A percentile compares a stretch with the other conserved stretches of the same genome.
Conservation (phyloP, 805 yeast species). For the Blastobotrys peoriensis region DNA sequence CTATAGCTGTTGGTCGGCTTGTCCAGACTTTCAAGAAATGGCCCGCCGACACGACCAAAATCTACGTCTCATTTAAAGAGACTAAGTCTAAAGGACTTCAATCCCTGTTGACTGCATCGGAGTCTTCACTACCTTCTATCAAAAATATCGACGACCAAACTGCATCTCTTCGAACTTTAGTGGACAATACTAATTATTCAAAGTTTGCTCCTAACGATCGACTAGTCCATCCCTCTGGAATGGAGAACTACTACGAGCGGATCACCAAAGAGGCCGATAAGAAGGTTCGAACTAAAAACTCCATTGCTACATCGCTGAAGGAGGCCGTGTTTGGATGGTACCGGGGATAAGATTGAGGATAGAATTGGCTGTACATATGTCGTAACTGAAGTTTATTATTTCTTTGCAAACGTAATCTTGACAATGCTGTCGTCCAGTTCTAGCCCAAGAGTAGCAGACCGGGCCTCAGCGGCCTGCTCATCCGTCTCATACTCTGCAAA, state of each 20-base stretch:
- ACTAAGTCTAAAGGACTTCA: conserved; percentile 40
- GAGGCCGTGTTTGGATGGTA: conserved; percentile 65
- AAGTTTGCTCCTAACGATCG: conserved; percentile 39
- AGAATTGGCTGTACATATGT: not conserved
- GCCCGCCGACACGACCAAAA: conserved; percentile 39
- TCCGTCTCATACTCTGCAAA: conserved; percentile 71
- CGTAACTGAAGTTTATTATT: conserved; percentile 15
- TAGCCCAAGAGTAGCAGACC: conserved; percentile 25
- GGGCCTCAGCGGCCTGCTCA: conserved; percentile 41
- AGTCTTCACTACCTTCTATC: conserved; percentile 22
- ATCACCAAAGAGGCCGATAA: conserved; percentile 56
- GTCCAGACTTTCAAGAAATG: conserved; percentile 23
- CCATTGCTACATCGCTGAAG: conserved; percentile 56
- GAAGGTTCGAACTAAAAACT: conserved; percentile 63
- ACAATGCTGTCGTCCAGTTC: conserved; percentile 23
- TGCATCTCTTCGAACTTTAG: conserved; percentile 19
- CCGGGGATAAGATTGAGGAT: conserved; percentile 14
- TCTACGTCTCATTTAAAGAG: conserved; percentile 44
- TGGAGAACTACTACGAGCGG: conserved; percentile 70
- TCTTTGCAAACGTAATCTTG: conserved; percentile 31
- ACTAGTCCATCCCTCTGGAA: conserved; percentile 73
- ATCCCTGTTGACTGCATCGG: conserved; percentile 12
- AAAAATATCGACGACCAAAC: conserved; percentile 22
- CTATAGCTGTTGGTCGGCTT: conserved; percentile 20
- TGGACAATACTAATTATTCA: conserved; percentile 12